These are phyloP conservation scores for Beauveria medogensis DNA, from an alignment of 2,329 filamentous ascomycete species.

Conservation along the genomic window DNA sequence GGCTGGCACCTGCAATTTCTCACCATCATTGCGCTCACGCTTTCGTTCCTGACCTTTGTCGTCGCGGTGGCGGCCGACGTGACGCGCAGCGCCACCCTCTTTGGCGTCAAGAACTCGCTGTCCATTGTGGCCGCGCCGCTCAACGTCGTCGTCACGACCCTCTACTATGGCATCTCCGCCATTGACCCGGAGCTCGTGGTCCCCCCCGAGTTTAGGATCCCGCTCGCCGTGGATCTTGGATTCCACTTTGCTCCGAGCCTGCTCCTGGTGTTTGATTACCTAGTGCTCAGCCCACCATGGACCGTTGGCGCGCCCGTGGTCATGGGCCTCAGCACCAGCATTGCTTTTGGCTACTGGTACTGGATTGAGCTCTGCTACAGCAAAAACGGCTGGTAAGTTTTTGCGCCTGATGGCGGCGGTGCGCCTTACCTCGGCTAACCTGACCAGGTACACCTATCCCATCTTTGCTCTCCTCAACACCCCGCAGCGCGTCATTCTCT, in stretches of 20 bases:
- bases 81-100: conserved; percentile 48
- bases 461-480: conserved; percentile 65
- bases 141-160: conserved; percentile 60
- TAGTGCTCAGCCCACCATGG: conserved; percentile 67
- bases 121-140: conserved; percentile 59
- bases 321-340: conserved; percentile 45
- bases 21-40: conserved; percentile 62
- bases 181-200: conserved; percentile 46
- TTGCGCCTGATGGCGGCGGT: not conserved
- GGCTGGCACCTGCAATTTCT: conserved; percentile 65
- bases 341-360: conserved; percentile 65
- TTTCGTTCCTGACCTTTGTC: conserved; percentile 53
- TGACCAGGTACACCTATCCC: conserved; percentile 71
- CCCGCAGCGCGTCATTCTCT: conserved; percentile 58
- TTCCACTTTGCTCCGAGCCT: conserved; percentile 61
- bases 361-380: conserved; percentile 69
- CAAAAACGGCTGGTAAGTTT: conserved; percentile 54
- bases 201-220: conserved; percentile 47
- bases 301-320: conserved; percentile 53
- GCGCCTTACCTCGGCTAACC: conserved; percentile 9
- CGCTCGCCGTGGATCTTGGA: conserved; percentile 50
- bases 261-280: conserved; percentile 54
- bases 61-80: conserved; percentile 58
- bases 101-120: conserved; percentile 58
- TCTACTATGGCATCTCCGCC: conserved; percentile 64